phyloP scores from a whole-genome alignment of 768 basidiomycete species.

The Podaxis carcinomalis region DNA sequence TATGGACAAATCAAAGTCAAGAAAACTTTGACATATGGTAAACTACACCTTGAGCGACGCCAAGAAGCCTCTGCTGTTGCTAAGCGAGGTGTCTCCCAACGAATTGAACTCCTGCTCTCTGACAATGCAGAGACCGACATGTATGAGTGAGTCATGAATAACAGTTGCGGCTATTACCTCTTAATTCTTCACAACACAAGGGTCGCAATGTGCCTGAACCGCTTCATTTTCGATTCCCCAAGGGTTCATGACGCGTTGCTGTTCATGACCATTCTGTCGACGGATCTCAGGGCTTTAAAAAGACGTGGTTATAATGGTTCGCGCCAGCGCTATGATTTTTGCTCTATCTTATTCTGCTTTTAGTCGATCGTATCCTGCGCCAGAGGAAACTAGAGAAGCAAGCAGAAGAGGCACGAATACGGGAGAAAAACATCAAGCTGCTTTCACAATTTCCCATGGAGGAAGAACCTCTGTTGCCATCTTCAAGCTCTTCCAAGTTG shows the following conservation, averaged over 20 bases:
- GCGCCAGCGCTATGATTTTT: conserved; percentile 6
- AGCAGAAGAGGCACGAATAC: conserved; percentile 8
- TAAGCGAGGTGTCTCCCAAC: conserved; percentile 38
- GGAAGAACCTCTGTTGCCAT: not conserved
- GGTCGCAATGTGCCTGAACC: conserved; percentile 81
- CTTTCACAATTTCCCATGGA: conserved; percentile 6
- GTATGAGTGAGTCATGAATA: conserved; percentile 72
- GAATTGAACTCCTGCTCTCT: conserved; percentile 78
- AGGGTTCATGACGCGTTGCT: conserved; percentile 85
- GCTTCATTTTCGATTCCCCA: conserved; percentile 69
- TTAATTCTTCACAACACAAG: conserved; percentile 30
- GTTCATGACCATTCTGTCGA: conserved; percentile 92
- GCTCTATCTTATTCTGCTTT: conserved; percentile 14
- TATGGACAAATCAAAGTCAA: conserved; percentile 62
- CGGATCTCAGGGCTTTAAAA: conserved; percentile 76
- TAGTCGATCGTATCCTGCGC: conserved; percentile 88
- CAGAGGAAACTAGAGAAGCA: conserved; percentile 56
- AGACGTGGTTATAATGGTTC: conserved; percentile 83
- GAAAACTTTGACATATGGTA: conserved; percentile 55
- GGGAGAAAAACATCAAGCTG: not conserved
- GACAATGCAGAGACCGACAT: conserved; percentile 76
- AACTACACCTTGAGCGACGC: conserved; percentile 41
- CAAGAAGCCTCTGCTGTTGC: conserved; percentile 77
- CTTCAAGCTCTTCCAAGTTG: not conserved
- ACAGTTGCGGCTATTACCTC: not conserved